Evolutionary conservation across 2,329 filamentous ascomycete species (phyloP), one percentile per base, ranked within the genome.

Genomic region (Pezicula radicicola): DNA sequence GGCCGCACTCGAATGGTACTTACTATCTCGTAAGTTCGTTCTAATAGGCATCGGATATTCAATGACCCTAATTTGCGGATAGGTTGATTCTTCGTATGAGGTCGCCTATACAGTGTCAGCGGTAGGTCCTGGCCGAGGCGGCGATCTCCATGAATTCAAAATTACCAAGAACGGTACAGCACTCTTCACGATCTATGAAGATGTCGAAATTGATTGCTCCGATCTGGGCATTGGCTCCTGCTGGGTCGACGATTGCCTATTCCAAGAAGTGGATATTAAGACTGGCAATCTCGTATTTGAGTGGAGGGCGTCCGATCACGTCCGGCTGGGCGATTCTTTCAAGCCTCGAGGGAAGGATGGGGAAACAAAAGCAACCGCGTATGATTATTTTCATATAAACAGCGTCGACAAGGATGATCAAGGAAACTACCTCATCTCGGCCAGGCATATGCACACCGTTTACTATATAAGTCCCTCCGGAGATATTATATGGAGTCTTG

Each of bases 261-360:
- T 76, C 54, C 72, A 76, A 57, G 77, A 80, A 60, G 67, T 80
- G 27, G 72, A 80, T 53, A 68, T 80, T n/a, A 71, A 70, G 5
- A 77, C 74, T 3, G 72, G 73, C 27, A 63, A 69, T 37, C 62
- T 79, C 30, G 46, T 80, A 6, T 80, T 80, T 53, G 72, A 79
- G 55, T 81, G 78, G 74, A 68, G 70, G 15, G 70, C 69, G 35
- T 45, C 52, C 6, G 54, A 56, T 13, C 54, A 56, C 44, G 13
- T 49, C 27, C 21, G 42, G n/a, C 40, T 58, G 8, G 15, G n/a
- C 27, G 48, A 50, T 16, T 48, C 25, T 7, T 49, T 49, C 41
- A 48, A 19, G n/a, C 36, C 41, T 9, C 7, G 16, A 10, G 53
- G 33, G 18, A 46, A 36, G 7, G 47, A 33, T 21, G 52, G 55